Evolutionary conservation across 805 yeast species (phyloP), one percentile per base, ranked within the genome.

Genomic region (Barnettozyma vustinii): DNA sequence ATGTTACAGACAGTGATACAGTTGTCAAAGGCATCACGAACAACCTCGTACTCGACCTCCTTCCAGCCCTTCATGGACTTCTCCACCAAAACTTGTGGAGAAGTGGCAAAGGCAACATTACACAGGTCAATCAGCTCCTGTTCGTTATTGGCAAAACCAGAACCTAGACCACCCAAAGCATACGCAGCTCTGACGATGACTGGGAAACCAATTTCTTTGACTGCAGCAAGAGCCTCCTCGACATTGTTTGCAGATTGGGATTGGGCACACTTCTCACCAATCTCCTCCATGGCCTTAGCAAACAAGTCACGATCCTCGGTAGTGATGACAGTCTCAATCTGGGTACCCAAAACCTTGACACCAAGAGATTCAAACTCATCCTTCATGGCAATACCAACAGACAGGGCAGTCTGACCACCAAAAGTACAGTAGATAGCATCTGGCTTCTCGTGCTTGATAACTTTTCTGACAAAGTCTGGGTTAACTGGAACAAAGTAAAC

Each of bases 51-150:
- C 73, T 92, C 99, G 61, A 92, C 87, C 74, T 92, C 99, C 70
- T 92, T 92, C 99, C 99, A 92, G 56, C 99, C 99, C 74, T 94
- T 94, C 96, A 92, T 87, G 42, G 97, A 89, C 66, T 83, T 82
- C 75, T 92, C 99, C 54, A 92, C 94, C 56, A 92, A 77, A 49
- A 92, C 96, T 74, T 92, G 99, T 12, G 99, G 97, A 49, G 96
- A 85, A 26, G 95, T 80, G 45, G 98, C 96, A 68, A 92, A 90
- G 0, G 98, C 97, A 66, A 86, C 83, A 64, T 81, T 80, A 75
- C 97, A 90, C 57, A 92, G 76, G 41, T 81, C 91, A 50, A 84
- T 76, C 62, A 92, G 79, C 72, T 92, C 91, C 55, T 77, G 69
- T 64, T 87, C 89, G 66, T 89, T 86, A 58, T 87, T 86, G 50